phyloP scores from a whole-genome alignment of 108 stramenopile species.

The Nitzschia putrida region DNA sequence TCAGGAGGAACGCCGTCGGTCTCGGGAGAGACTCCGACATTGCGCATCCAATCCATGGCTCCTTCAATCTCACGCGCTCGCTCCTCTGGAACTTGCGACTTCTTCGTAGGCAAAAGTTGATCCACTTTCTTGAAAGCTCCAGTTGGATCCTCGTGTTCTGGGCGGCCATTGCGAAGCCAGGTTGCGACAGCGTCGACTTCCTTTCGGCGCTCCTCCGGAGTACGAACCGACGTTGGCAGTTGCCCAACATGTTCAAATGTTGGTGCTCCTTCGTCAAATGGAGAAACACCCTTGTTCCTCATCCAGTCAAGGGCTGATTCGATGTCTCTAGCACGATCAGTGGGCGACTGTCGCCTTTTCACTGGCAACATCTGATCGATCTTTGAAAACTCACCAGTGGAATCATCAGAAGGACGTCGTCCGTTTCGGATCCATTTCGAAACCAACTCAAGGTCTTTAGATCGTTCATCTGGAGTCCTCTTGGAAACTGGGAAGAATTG shows the following conservation, averaged over 20 bases:
- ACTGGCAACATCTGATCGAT: slow-evolving; percentile 29
- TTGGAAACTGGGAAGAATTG: slow-evolving; percentile 1
- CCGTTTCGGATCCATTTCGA: slow-evolving; percentile 37
- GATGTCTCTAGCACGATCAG: slow-evolving; percentile 25
- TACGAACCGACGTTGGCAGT: slow-evolving; percentile 21
- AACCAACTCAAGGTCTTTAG: slow-evolving; percentile 35
- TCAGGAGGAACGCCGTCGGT: slow-evolving; percentile 11
- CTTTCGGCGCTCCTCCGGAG: slow-evolving; percentile 12
- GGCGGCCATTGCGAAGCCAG: slow-evolving; percentile 30
- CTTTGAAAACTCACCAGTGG: slow-evolving; percentile 25
- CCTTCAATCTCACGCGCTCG: slow-evolving; percentile 37
- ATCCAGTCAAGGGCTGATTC: slow-evolving; percentile 34
- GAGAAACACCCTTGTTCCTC: slow-evolving; percentile 21
- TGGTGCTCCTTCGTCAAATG: slow-evolving; percentile 4
- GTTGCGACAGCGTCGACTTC: slow-evolving; percentile 17
- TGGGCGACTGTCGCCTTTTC: slow-evolving; percentile 17
- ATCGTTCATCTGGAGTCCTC: slow-evolving; percentile 24
- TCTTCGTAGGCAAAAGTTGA: slow-evolving; percentile 15
- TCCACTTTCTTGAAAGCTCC: slow-evolving; percentile 22
- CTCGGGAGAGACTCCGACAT: slow-evolving; percentile 17
- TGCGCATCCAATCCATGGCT: slow-evolving; percentile 42
- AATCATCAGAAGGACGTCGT: slow-evolving; percentile 17
- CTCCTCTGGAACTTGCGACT: slow-evolving; percentile 17
- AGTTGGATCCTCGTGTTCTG: slow-evolving; percentile 8
- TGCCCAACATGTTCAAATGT: slow-evolving; percentile 13